Evolutionary conservation across 2,329 filamentous ascomycete genomes (phyloP).

Genomic region (Trichoderma sp.): DNA sequence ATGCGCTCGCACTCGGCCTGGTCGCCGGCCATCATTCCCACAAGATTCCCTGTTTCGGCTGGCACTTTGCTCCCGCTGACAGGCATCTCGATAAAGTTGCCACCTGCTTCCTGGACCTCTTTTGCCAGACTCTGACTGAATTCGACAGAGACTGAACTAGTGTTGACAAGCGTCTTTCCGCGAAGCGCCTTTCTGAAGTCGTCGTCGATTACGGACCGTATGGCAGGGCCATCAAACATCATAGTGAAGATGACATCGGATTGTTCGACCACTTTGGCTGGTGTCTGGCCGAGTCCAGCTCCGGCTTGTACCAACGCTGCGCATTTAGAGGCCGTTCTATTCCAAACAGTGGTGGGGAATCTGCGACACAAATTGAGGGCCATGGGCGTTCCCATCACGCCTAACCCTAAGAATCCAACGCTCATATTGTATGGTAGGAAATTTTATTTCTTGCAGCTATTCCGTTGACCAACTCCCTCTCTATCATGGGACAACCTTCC

Average conservation of each 20-base stretch:
- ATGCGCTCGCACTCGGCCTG: constrained; percentile 29
- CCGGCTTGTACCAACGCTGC: constrained; percentile 26
- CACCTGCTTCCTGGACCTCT: constrained; percentile 30
- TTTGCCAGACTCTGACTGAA: constrained; percentile 30
- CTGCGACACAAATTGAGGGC: constrained; percentile 34
- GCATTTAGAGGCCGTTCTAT: constrained; percentile 34
- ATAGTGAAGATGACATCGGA: constrained; percentile 37
- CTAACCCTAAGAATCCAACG: constrained; percentile 36
- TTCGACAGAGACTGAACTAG: constrained; percentile 33
- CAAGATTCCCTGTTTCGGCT: constrained; percentile 36
- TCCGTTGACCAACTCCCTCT: not conserved
- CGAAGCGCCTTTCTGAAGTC: constrained; percentile 29
- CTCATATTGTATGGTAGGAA: constrained; percentile 12
- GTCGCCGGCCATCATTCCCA: constrained; percentile 39
- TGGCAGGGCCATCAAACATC: constrained; percentile 33
- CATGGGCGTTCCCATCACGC: constrained; percentile 38
- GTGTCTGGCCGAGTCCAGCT: constrained; percentile 29
- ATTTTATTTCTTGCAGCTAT: not conserved
- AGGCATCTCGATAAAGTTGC: constrained; percentile 38
- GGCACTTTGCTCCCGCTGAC: constrained; percentile 39
- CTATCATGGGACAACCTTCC: not conserved
- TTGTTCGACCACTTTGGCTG: constrained; percentile 29
- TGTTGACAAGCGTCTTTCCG: constrained; percentile 38
- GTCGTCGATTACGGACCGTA: constrained; percentile 28
- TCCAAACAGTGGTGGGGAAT: constrained; percentile 35